These are phyloP conservation scores for Pichiaceae sp. DNA, from an alignment of 1,139 yeast species.

Conservation along the genomic window DNA sequence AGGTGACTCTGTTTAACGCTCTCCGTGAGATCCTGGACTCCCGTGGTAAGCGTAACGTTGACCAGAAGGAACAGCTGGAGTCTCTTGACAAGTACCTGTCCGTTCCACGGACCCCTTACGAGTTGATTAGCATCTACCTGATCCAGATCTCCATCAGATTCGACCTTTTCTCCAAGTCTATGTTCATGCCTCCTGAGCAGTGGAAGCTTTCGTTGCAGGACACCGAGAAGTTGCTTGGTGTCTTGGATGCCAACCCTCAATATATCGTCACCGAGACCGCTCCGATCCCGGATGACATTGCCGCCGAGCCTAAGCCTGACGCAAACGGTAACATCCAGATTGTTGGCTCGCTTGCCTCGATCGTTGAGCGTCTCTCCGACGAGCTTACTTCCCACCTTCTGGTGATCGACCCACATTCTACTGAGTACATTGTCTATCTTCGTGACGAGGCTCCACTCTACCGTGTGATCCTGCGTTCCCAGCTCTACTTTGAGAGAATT, in stretches of 20 bases:
- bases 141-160: conserved; percentile 83
- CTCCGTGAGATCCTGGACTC: conserved; percentile 74
- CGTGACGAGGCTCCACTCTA: conserved; percentile 80
- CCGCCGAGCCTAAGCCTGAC: conserved; percentile 64
- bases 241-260: conserved; percentile 56
- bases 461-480: conserved; percentile 72
- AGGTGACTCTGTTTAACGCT: conserved; percentile 54
- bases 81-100: conserved; percentile 57
- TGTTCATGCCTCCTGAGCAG: conserved; percentile 71
- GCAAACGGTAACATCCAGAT: conserved; percentile 61
- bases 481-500: conserved; percentile 70
- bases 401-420: conserved; percentile 88
- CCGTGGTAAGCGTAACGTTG: conserved; percentile 94
- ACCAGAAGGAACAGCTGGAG: conserved; percentile 69
- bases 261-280: conserved; percentile 80
- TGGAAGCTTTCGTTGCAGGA: conserved; percentile 72
- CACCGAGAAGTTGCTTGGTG: conserved; percentile 50
- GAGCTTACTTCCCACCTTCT: conserved; percentile 86
- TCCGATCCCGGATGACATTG: conserved; percentile 68
- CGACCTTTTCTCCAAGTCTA: conserved; percentile 61
- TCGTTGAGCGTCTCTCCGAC: conserved; percentile 90
- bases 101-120: conserved; percentile 55
- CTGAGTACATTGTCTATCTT: conserved; percentile 85
- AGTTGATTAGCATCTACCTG: conserved; percentile 69
- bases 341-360: conserved; percentile 77